A percentile compares a stretch with the other conserved stretches of the same genome.
Conservation (phyloP, 345 rosid species). For the Hibiscus syriacus region DNA sequence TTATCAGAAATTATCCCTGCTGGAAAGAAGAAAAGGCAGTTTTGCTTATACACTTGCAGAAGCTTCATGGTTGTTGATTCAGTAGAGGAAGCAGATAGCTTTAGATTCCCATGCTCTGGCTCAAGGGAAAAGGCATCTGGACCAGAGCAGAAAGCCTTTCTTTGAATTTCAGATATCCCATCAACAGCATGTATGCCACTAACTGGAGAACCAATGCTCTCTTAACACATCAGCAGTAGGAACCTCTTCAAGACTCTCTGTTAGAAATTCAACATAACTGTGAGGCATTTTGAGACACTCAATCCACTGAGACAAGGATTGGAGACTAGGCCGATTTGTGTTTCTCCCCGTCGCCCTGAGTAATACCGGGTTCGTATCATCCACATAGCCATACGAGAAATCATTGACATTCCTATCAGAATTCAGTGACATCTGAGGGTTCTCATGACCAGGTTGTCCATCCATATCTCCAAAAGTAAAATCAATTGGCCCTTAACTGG, state of each 20-base stretch:
- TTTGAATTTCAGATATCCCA: conserved; percentile 12
- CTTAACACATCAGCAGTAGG: conserved; percentile 19
- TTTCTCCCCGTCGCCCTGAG: neutral
- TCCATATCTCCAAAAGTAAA: conserved; percentile 22
- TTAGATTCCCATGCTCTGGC: conserved; percentile 17
- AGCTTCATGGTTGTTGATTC: conserved; percentile 9
- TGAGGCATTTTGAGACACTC: conserved; percentile 16
- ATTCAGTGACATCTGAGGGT: conserved; percentile 16
- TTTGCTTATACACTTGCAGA: conserved; percentile 8
- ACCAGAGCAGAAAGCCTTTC: conserved; percentile 10
- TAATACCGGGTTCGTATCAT: conserved; percentile 10
- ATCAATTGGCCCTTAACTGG: neutral
- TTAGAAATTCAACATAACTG: conserved; percentile 28
- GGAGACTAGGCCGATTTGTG: conserved; percentile 10
- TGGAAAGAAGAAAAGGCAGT: neutral
- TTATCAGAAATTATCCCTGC: neutral
- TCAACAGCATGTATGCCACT: conserved; percentile 5
- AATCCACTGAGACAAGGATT: conserved; percentile 24
- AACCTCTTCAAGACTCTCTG: conserved; percentile 20
- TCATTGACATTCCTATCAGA: conserved; percentile 12
- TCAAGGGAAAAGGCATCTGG: conserved; percentile 14
- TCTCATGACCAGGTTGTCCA: conserved; percentile 10
- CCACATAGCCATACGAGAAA: conserved; percentile 17
- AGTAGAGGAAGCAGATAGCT: conserved; percentile 11
- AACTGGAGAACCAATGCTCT: conserved; percentile 21